A percentile compares a stretch with the other conserved stretches of the same genome.
phyloP scores from a whole-genome alignment of 164 flowering plant genomes.

The Tetrastigma voinierianum region DNA sequence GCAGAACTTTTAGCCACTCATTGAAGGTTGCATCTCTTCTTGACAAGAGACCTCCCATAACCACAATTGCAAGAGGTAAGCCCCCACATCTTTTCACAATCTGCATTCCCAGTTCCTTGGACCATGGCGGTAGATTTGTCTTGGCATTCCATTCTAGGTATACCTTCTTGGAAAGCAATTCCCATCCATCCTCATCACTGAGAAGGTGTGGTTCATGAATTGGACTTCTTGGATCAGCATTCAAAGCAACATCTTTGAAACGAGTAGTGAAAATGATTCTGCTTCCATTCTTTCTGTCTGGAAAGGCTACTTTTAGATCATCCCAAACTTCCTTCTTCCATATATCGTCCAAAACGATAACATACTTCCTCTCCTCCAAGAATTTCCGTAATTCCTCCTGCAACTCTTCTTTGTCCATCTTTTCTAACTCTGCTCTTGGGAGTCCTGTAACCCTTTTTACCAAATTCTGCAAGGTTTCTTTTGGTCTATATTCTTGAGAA shows the following conservation, averaged over 20 bases:
- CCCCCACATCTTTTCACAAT: constrained; percentile 15
- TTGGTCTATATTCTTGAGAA: constrained; percentile 12
- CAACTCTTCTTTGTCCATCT: constrained; percentile 4
- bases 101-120: constrained; percentile 3
- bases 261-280: constrained; percentile 13
- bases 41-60: constrained; percentile 11
- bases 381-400: neutral
- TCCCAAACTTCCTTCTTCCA: constrained; percentile 11
- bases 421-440: neutral
- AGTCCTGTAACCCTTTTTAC: neutral
- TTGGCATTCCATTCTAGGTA: neutral
- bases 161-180: constrained; percentile 7
- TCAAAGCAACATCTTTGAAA: constrained; percentile 3
- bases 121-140: neutral
- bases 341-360: constrained; percentile 12
- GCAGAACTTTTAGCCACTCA: constrained; percentile 7
- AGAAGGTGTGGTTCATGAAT: constrained; percentile 1
- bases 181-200: constrained; percentile 14
- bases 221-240: constrained; percentile 7
- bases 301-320: constrained; percentile 8
- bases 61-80: constrained; percentile 22
- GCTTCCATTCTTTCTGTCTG: constrained; percentile 9
- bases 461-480: constrained; percentile 7
- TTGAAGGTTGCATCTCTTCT: constrained; percentile 4
- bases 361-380: neutral